Conservation (phyloP, 352 stramenopile species). For the Phytophthora ramorum region DNA sequence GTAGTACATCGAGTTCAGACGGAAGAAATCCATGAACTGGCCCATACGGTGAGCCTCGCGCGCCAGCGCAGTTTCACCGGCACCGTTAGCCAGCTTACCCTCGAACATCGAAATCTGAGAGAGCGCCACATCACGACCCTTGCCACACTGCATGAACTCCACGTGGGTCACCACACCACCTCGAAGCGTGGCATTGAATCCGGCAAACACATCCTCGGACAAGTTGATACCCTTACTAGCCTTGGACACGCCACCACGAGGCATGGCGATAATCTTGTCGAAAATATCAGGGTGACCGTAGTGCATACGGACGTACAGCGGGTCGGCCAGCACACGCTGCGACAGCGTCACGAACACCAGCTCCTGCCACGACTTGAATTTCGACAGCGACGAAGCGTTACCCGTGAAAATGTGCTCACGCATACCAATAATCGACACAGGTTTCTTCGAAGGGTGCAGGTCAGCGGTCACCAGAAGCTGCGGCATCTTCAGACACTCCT, state of each 20-base stretch:
- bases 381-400: slow-evolving; percentile 78
- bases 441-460: slow-evolving; percentile 70
- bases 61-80: slow-evolving; percentile 72
- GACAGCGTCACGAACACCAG: slow-evolving; percentile 83
- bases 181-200: slow-evolving; percentile 76
- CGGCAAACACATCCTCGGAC: slow-evolving; percentile 84
- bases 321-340: slow-evolving; percentile 77
- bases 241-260: slow-evolving; percentile 80
- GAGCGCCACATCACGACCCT: slow-evolving; percentile 81
- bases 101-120: slow-evolving; percentile 87
- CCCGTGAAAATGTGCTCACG: slow-evolving; percentile 87
- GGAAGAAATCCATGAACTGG: slow-evolving; percentile 85
- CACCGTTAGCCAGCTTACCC: slow-evolving; percentile 80
- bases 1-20: slow-evolving; percentile 88
- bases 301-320: slow-evolving; percentile 82
- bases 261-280: slow-evolving; percentile 77
- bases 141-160: slow-evolving; percentile 86
- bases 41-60: slow-evolving; percentile 83
- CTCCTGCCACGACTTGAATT: slow-evolving; percentile 86
- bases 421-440: slow-evolving; percentile 85
- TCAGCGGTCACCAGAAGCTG: slow-evolving; percentile 74
- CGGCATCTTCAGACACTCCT: slow-evolving; percentile 89
- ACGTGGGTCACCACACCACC: slow-evolving; percentile 76
- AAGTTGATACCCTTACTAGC: slow-evolving; percentile 84
- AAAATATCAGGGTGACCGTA: slow-evolving; percentile 87